Percentiles rank a stretch among this genome's conserved stretches.
phyloP scores from a whole-genome alignment of 2,329 filamentous ascomycete genomes.

The Aciculosporium take region DNA sequence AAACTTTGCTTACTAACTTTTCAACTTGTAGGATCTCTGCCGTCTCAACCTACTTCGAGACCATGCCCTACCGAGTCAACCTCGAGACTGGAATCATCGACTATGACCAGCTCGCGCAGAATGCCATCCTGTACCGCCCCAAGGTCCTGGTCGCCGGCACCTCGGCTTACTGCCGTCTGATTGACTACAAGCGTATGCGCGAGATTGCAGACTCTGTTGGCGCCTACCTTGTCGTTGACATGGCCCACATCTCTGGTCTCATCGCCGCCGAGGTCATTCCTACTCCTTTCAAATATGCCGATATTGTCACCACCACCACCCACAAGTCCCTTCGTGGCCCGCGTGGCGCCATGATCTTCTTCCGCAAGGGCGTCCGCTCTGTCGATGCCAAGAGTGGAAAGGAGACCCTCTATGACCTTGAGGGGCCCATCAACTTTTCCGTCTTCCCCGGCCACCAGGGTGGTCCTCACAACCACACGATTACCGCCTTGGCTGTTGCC shows the following conservation, averaged over 20 bases:
- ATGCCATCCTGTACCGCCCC: slow-evolving; percentile 81
- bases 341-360: slow-evolving; percentile 99
- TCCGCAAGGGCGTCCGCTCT: slow-evolving; percentile 88
- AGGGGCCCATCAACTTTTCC: slow-evolving; percentile 94
- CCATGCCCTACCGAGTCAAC: slow-evolving; percentile 87
- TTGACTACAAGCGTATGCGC: slow-evolving; percentile 93
- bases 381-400: slow-evolving; percentile 85
- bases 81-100: slow-evolving; percentile 90
- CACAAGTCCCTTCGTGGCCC: slow-evolving; percentile 98
- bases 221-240: slow-evolving; percentile 91
- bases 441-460: slow-evolving; percentile 99
- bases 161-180: slow-evolving; percentile 93
- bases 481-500: slow-evolving; percentile 88
- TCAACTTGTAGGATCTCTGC: slow-evolving; percentile 58
- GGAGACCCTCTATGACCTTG: slow-evolving; percentile 80
- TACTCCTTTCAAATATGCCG: slow-evolving; percentile 81
- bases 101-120: slow-evolving; percentile 83
- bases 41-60: slow-evolving; percentile 98
- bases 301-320: slow-evolving; percentile 95
- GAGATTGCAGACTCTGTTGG: slow-evolving; percentile 88
- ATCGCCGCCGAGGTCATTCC: slow-evolving; percentile 88
- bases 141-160: slow-evolving; percentile 95
- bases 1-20: background rate
- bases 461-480: slow-evolving; percentile 98
- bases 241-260: slow-evolving; percentile 96